These are phyloP conservation scores for Tetrapisispora iriomotensis DNA, from an alignment of 805 yeast genomes.

Conservation along the genomic window DNA sequence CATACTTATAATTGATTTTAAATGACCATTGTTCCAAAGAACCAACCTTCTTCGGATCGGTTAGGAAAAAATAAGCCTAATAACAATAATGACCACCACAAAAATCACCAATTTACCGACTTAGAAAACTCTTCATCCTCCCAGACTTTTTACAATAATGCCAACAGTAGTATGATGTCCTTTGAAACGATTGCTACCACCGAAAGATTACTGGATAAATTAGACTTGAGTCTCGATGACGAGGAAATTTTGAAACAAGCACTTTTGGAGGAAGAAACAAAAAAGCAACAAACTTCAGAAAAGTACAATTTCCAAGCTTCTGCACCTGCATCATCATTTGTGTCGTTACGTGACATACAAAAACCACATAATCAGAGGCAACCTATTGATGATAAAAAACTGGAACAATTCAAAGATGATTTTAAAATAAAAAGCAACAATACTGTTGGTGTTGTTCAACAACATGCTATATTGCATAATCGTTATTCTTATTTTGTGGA, in stretches of 20 bases:
- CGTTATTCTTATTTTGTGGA: slow-evolving; percentile 29
- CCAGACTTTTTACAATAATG: not conserved
- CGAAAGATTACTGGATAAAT: slow-evolving; percentile 25
- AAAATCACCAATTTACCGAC: too few relatives aligned
- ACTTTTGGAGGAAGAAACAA: slow-evolving; percentile 15
- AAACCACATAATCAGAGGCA: not conserved
- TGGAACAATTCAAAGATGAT: not conserved
- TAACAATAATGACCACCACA: too few relatives aligned
- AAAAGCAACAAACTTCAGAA: not conserved
- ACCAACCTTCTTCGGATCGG: not conserved
- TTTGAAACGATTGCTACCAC: slow-evolving; percentile 25
- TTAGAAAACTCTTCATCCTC: too few relatives aligned
- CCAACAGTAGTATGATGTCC: slow-evolving; percentile 16
- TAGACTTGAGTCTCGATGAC: slow-evolving; percentile 27
- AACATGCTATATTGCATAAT: slow-evolving; percentile 19
- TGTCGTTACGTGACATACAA: slow-evolving; percentile 15
- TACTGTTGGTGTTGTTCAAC: slow-evolving; percentile 18
- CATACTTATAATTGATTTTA: too few relatives aligned
- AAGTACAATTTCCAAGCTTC: slow-evolving; percentile 14
- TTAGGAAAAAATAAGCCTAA: not conserved
- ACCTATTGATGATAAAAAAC: not conserved
- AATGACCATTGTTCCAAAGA: not conserved
- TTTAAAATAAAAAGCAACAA: slow-evolving; percentile 10
- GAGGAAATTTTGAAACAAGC: slow-evolving; percentile 24
- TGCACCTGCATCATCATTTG: slow-evolving; percentile 28